Percentiles rank a stretch among this genome's conserved stretches.
Evolutionary conservation across 2,329 filamentous ascomycete species (phyloP).

Genomic region (Fusarium irregulare): DNA sequence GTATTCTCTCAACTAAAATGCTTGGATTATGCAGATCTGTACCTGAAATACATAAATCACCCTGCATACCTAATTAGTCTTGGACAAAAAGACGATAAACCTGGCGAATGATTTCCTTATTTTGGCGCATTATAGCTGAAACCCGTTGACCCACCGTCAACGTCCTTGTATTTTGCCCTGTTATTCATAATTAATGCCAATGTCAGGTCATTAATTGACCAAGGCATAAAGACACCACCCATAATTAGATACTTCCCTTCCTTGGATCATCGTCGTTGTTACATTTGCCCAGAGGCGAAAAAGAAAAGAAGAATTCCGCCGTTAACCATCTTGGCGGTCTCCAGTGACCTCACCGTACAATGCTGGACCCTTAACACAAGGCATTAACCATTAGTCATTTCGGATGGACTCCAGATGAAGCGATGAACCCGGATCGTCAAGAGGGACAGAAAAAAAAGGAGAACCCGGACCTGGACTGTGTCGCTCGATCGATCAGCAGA

Average conservation of each 20-base stretch:
- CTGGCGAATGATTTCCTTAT: background rate
- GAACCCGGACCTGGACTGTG: background rate
- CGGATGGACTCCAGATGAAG: background rate
- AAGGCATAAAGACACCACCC: background rate
- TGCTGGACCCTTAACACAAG: constrained; percentile 6
- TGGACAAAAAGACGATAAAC: background rate
- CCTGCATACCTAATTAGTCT: background rate
- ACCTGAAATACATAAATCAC: background rate
- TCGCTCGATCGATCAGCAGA: constrained; percentile 4
- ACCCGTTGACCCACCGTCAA: background rate
- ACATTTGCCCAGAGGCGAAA: background rate
- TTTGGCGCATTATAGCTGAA: constrained; percentile 7
- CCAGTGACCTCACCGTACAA: background rate
- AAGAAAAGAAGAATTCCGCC: background rate
- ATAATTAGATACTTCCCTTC: background rate
- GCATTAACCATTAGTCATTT: constrained; percentile 1
- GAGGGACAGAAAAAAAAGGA: background rate
- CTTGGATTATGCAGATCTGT: constrained; percentile 9
- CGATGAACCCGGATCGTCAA: background rate
- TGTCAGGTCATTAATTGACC: background rate
- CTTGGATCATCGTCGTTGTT: background rate
- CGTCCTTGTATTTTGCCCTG: constrained; percentile 6
- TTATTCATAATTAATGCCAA: background rate
- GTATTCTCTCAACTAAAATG: background rate
- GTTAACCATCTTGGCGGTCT: constrained; percentile 6